Evolutionary conservation across 768 basidiomycete species (phyloP).

Genomic region (Chalciporus chontae): DNA sequence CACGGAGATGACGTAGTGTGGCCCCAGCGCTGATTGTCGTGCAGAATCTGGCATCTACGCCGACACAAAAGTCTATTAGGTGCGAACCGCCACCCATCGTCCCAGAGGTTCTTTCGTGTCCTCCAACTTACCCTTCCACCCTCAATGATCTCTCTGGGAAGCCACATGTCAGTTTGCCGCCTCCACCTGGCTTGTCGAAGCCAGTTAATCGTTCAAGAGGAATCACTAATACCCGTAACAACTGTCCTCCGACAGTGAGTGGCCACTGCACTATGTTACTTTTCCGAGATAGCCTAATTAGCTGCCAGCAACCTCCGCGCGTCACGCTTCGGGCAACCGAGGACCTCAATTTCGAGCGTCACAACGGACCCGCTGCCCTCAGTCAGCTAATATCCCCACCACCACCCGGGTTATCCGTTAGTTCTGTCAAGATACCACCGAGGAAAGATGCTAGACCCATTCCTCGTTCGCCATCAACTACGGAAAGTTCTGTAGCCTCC

Average conservation of each 20-base stretch:
- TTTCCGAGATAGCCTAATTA: too few relatives aligned
- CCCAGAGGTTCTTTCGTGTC: constrained; percentile 1
- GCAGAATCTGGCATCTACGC: constrained; percentile 6
- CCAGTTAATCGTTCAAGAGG: not conserved
- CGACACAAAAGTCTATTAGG: not conserved
- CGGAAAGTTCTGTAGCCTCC: constrained; percentile 10
- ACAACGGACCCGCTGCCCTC: not conserved
- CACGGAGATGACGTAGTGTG: not conserved
- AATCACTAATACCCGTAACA: not conserved
- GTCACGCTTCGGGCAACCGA: not conserved
- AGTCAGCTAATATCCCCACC: constrained; percentile 8
- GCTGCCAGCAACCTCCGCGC: not conserved
- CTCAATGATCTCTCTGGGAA: not conserved
- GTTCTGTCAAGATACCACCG: constrained; percentile 11
- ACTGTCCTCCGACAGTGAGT: constrained; percentile 3
- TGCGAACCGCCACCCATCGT: not conserved
- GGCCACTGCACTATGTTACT: not conserved
- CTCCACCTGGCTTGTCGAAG: constrained; percentile 9
- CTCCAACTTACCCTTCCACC: not conserved
- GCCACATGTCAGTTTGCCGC: constrained; percentile 1
- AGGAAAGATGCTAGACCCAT: not conserved
- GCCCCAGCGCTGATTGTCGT: not conserved
- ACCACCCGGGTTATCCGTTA: not conserved
- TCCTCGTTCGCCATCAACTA: constrained; percentile 14
- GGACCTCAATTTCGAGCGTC: not conserved